Evolutionary conservation across 2,329 filamentous ascomycete species (phyloP).

Genomic region (Lecanosticta acicola): DNA sequence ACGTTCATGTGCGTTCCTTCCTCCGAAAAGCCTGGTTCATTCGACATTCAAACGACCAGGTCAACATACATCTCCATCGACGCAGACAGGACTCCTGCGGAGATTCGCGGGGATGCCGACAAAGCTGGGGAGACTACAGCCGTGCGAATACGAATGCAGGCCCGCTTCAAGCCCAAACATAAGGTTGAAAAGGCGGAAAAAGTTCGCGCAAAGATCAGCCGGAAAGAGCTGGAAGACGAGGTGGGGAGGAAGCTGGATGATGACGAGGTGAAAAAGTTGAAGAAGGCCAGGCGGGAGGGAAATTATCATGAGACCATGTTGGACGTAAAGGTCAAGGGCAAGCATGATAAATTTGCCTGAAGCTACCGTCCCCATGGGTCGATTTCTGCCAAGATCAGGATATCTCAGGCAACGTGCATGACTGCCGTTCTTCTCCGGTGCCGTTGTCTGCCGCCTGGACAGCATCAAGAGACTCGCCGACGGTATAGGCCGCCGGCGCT

Average conservation of each 20-base stretch:
- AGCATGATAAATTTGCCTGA: slow-evolving; percentile 74
- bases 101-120: slow-evolving; percentile 72
- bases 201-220: slow-evolving; percentile 76
- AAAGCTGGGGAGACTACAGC: slow-evolving; percentile 63
- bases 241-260: slow-evolving; percentile 45
- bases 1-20: slow-evolving; percentile 55
- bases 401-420: too few relatives aligned
- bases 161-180: slow-evolving; percentile 80
- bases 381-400: not conserved
- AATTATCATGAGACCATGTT: slow-evolving; percentile 84
- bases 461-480: too few relatives aligned
- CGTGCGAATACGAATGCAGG: slow-evolving; percentile 85
- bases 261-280: slow-evolving; percentile 77
- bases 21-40: slow-evolving; percentile 15
- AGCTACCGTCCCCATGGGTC: not conserved
- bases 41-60: slow-evolving; percentile 41
- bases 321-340: slow-evolving; percentile 83
- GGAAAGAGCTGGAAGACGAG: slow-evolving; percentile 54
- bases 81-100: slow-evolving; percentile 45
- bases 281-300: slow-evolving; percentile 76
- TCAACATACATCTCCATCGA: slow-evolving; percentile 64
- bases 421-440: too few relatives aligned
- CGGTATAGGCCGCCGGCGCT: too few relatives aligned
- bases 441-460: too few relatives aligned
- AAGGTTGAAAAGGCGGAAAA: slow-evolving; percentile 78